Percentiles rank a stretch among this genome's conserved stretches.
Evolutionary conservation across 2,329 filamentous ascomycete species (phyloP).

Genomic region (Stemphylium vesicarium): DNA sequence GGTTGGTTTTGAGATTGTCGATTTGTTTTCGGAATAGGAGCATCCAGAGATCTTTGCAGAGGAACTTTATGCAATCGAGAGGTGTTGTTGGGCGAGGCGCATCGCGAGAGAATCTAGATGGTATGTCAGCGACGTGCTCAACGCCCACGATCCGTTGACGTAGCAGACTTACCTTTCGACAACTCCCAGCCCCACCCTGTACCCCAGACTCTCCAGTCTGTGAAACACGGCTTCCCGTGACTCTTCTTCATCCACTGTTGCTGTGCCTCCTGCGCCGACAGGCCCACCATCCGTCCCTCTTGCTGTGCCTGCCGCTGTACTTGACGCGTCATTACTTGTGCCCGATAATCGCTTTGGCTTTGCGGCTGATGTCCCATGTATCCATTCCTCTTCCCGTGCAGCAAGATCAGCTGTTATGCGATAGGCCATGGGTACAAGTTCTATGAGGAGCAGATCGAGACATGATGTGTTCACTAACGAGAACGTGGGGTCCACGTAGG

Average conservation of each 20-base stretch:
- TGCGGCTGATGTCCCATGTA: slow-evolving; percentile 15
- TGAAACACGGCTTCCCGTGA: slow-evolving; percentile 84
- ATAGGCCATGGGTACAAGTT: slow-evolving; percentile 93
- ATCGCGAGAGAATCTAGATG: slow-evolving; percentile 75
- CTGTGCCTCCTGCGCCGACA: slow-evolving; percentile 27
- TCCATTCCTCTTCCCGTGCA: slow-evolving; percentile 54
- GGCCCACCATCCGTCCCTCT: slow-evolving; percentile 16
- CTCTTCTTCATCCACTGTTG: slow-evolving; percentile 73
- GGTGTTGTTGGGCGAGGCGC: slow-evolving; percentile 89
- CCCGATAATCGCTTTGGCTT: slow-evolving; percentile 26
- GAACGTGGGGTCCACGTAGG: slow-evolving; percentile 72
- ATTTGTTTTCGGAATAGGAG: slow-evolving; percentile 96
- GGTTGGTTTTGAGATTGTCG: slow-evolving; percentile 98
- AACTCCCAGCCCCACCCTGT: slow-evolving; percentile 88
- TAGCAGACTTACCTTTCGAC: slow-evolving; percentile 75
- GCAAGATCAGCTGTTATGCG: slow-evolving; percentile 79
- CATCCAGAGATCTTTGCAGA: slow-evolving; percentile 98
- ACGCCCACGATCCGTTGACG: not conserved
- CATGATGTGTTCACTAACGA: slow-evolving; percentile 82
- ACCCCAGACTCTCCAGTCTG: slow-evolving; percentile 82
- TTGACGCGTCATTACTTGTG: slow-evolving; percentile 33
- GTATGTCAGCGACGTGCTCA: not conserved
- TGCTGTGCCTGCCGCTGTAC: slow-evolving; percentile 32
- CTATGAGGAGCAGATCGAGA: slow-evolving; percentile 93
- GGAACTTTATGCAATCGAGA: slow-evolving; percentile 95